Conservation (phyloP, 495 filamentous ascomycete species). For the Penicillium canariense region DNA sequence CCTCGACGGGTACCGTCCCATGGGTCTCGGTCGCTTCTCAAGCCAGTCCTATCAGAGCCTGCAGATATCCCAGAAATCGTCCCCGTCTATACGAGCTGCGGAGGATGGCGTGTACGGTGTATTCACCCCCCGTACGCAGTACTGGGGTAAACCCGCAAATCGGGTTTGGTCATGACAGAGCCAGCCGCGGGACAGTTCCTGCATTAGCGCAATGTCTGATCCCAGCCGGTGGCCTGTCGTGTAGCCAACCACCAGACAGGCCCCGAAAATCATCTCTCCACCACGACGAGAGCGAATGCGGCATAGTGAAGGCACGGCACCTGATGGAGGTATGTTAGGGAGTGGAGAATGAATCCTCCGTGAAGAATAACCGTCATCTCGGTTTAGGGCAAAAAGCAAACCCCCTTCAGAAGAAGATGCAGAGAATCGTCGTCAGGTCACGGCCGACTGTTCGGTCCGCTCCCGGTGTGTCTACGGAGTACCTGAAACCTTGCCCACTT, state of each 20-base stretch:
- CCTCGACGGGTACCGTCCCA: neutral
- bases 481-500: too few species aligned
- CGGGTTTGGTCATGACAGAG: neutral
- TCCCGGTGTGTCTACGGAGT: too few species aligned
- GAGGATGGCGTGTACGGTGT: too few species aligned
- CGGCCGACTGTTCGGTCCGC: too few species aligned
- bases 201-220: slow-evolving; percentile 41
- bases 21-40: neutral
- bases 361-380: too few species aligned
- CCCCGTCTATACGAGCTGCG: neutral
- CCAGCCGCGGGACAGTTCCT: slow-evolving; percentile 33
- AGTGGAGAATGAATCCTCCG: too few species aligned
- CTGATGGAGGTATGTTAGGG: too few species aligned
- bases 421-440: too few species aligned
- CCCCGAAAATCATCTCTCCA: slow-evolving; percentile 19
- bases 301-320: too few species aligned
- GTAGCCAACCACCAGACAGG: slow-evolving; percentile 8
- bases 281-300: neutral
- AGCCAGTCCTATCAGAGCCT: neutral
- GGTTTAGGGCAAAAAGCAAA: too few species aligned
- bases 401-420: too few species aligned
- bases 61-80: neutral
- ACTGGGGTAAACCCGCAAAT: neutral
- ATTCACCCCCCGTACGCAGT: too few species aligned
- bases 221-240: slow-evolving; percentile 6